Evolutionary conservation across 225 moss, liverwort and hornwort species (phyloP).

Genomic region (Pleurozium schreberi): DNA sequence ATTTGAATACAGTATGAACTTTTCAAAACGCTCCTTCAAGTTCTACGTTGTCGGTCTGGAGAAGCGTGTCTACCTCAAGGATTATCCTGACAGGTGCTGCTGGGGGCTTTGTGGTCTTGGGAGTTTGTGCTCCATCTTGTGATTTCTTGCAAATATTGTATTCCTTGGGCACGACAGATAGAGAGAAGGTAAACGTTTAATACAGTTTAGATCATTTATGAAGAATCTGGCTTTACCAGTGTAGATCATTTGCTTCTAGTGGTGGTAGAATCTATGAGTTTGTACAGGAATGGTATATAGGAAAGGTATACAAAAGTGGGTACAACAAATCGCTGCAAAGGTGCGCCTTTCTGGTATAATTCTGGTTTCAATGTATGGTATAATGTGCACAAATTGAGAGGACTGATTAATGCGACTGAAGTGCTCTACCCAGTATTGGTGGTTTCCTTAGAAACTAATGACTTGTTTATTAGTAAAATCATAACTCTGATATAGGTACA

Average conservation of each 20-base stretch:
- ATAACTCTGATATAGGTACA: background rate
- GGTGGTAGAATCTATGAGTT: background rate
- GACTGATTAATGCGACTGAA: background rate
- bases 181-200: background rate
- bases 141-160: background rate
- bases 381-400: background rate
- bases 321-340: background rate
- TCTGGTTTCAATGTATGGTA: background rate
- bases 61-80: slow-evolving; percentile 63
- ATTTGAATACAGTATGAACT: background rate
- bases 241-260: background rate
- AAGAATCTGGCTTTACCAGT: background rate
- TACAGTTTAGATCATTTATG: background rate
- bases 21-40: slow-evolving; percentile 57
- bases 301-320: background rate
- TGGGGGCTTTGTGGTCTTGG: slow-evolving; percentile 54
- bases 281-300: background rate
- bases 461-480: background rate
- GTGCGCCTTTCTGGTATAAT: background rate
- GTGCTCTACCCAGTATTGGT: background rate
- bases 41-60: slow-evolving; percentile 75
- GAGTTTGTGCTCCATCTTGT: slow-evolving; percentile 38
- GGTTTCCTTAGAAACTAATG: background rate
- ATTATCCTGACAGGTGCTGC: slow-evolving; percentile 74
- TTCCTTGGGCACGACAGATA: background rate